Conservation (phyloP, 75 land plant species). For the Picea glauca region DNA sequence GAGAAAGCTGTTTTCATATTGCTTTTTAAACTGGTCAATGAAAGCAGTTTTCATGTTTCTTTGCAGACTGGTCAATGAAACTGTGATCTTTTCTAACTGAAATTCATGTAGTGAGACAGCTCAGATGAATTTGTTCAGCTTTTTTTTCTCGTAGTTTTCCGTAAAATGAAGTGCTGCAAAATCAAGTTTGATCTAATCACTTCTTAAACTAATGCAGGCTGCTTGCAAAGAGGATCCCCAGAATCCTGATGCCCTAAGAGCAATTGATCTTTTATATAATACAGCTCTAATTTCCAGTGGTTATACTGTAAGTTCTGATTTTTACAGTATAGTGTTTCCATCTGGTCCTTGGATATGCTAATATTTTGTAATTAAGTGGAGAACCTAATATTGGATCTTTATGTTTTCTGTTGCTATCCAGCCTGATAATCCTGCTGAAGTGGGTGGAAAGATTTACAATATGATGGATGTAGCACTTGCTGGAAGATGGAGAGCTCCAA, state of each 20-base stretch:
- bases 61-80: no score
- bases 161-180: no score
- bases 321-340: not conserved
- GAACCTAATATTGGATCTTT: not conserved
- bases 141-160: no score
- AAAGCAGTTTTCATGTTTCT: no score
- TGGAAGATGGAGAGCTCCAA: conserved; percentile 40
- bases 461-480: conserved; percentile 76
- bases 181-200: no score
- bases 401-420: conserved; percentile 25
- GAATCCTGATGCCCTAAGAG: conserved; percentile 57
- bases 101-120: no score
- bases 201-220: conserved; percentile 29
- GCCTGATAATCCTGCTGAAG: conserved; percentile 94
- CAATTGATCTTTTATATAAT: conserved; percentile 86
- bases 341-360: not conserved
- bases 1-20: no score
- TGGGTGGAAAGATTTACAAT: conserved; percentile 84
- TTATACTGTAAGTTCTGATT: conserved; percentile 63
- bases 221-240: conserved; percentile 58
- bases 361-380: not conserved
- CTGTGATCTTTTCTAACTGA: no score
- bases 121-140: no score
- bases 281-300: conserved; percentile 94
- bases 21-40: no score